Evolutionary conservation across 1,139 yeast species (phyloP).

Genomic region (Suhomyces choctaworum): DNA sequence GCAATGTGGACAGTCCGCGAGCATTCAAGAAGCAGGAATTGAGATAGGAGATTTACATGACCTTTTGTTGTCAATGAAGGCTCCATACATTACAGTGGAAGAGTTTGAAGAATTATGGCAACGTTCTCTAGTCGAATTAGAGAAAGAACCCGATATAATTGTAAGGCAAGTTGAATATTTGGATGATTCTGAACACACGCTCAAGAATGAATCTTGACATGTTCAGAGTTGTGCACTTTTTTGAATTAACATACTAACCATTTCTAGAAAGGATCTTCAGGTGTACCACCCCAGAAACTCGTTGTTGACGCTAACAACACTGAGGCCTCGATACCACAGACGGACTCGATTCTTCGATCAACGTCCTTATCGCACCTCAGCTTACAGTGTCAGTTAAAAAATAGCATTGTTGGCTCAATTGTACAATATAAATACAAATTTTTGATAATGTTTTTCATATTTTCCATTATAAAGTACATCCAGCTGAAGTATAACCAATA

Average conservation of each 20-base stretch:
- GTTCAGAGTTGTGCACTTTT: background rate
- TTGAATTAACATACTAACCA: slow-evolving; percentile 20
- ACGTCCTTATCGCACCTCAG: slow-evolving; percentile 68
- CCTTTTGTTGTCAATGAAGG: slow-evolving; percentile 56
- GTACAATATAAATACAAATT: slow-evolving; percentile 42
- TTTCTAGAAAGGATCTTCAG: slow-evolving; percentile 35
- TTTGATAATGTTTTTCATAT: slow-evolving; percentile 24
- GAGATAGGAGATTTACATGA: slow-evolving; percentile 56
- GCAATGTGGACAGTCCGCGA: slow-evolving; percentile 58
- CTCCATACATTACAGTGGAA: slow-evolving; percentile 59
- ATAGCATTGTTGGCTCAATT: slow-evolving; percentile 52
- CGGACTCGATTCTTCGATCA: slow-evolving; percentile 64
- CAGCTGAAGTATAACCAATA: slow-evolving; percentile 38
- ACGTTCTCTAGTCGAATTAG: slow-evolving; percentile 62
- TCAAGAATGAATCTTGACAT: no score
- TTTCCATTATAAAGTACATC: slow-evolving; percentile 23
- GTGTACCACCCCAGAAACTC: slow-evolving; percentile 25
- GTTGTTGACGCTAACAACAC: slow-evolving; percentile 34
- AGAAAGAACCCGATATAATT: slow-evolving; percentile 72
- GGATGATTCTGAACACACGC: slow-evolving; percentile 1
- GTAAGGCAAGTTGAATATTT: slow-evolving; percentile 72
- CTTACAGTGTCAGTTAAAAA: slow-evolving; percentile 59
- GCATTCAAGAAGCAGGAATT: slow-evolving; percentile 53
- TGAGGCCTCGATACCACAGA: slow-evolving; percentile 30
- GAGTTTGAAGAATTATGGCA: slow-evolving; percentile 85